Evolutionary conservation across 148 eudicot genomes (phyloP).

Genomic region (Rhododendron mucronatum): DNA sequence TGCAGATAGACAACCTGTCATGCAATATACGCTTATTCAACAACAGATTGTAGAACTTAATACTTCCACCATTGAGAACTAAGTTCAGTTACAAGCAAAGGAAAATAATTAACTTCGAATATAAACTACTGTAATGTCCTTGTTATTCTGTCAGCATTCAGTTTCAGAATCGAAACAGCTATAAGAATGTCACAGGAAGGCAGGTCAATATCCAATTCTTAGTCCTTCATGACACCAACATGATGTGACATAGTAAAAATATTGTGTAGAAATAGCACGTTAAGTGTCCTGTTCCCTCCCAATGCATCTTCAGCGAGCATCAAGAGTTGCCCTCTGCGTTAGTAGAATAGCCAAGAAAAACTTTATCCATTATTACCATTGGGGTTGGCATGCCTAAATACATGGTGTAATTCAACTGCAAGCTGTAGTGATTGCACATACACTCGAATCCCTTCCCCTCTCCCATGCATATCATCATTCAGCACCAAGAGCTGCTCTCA

Average conservation of each 20-base stretch:
- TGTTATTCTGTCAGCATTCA: not conserved
- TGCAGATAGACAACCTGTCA: conserved; percentile 34
- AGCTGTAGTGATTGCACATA: not conserved
- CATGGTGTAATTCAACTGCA: not conserved
- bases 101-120: not conserved
- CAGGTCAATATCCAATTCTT: not conserved
- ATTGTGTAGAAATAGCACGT: not conserved
- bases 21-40: not conserved
- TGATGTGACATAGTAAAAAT: not conserved
- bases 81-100: not conserved
- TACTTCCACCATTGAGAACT: not conserved
- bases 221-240: not conserved
- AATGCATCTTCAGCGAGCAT: not conserved
- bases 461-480: not conserved
- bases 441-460: not conserved
- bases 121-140: not conserved
- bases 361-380: not conserved
- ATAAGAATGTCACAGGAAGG: not conserved
- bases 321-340: not conserved
- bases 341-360: not conserved
- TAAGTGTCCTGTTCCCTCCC: not conserved
- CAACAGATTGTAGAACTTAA: not conserved
- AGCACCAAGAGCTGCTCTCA: not conserved
- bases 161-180: not conserved
- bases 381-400: not conserved